phyloP scores from a whole-genome alignment of 1,139 yeast genomes.

The Scheffersomyces cryptocercus region DNA sequence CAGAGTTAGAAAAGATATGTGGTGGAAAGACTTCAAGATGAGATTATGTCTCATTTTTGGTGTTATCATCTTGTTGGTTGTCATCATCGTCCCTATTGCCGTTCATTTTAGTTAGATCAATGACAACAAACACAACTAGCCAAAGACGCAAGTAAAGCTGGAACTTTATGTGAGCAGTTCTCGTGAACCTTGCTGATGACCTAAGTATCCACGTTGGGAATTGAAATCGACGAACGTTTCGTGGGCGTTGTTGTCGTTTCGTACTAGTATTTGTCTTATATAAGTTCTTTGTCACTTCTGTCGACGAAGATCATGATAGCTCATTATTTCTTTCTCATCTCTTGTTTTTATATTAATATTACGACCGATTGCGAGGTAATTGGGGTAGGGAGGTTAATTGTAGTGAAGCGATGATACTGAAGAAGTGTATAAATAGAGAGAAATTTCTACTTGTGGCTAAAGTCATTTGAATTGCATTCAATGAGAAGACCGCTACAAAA shows the following conservation, averaged over 20 bases:
- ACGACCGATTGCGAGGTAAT: not conserved
- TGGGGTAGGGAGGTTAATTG: not conserved
- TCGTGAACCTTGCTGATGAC: too few species aligned
- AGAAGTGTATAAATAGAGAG: too few species aligned
- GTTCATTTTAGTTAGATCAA: constrained; percentile 69
- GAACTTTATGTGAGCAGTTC: too few species aligned
- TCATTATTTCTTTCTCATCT: not conserved
- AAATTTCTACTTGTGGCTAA: too few species aligned
- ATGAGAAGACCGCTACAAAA: too few species aligned
- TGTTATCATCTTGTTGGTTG: constrained; percentile 75
- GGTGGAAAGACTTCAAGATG: constrained; percentile 99
- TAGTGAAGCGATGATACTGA: too few species aligned
- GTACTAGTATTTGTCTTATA: too few species aligned
- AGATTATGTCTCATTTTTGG: constrained; percentile 87
- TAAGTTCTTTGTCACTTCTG: too few species aligned
- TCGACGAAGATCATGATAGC: not conserved
- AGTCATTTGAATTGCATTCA: too few species aligned
- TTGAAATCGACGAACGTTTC: not conserved
- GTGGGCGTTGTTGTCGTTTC: too few species aligned
- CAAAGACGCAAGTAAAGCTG: too few species aligned
- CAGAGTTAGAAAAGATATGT: constrained; percentile 97
- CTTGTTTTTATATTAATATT: not conserved
- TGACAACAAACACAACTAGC: not conserved
- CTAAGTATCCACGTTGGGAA: not conserved
- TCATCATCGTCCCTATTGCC: constrained; percentile 91